Percentiles rank a stretch among this genome's conserved stretches.
Conservation (phyloP, 2,329 filamentous ascomycete species). For the Sclerotiophoma versabilis region DNA sequence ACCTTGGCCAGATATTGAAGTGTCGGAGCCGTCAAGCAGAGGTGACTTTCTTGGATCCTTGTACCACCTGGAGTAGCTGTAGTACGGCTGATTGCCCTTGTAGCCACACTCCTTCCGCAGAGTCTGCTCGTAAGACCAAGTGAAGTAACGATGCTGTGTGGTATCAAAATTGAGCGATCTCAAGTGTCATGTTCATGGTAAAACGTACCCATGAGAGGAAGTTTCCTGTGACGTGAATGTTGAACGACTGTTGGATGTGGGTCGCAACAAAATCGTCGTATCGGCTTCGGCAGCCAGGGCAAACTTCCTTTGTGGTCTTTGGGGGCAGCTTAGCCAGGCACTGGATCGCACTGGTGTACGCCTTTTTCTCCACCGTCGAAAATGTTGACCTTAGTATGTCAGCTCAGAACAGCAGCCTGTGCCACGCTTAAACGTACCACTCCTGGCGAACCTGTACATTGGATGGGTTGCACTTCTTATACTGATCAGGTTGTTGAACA, state of each 20-base stretch:
- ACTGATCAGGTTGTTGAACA: constrained; percentile 25
- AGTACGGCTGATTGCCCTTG: constrained; percentile 52
- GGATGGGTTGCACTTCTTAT: constrained; percentile 45
- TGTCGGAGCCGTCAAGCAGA: constrained; percentile 64
- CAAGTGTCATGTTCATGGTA: constrained; percentile 14
- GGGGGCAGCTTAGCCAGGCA: constrained; percentile 40
- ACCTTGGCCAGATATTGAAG: constrained; percentile 58
- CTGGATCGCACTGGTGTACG: constrained; percentile 48
- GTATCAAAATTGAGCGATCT: not conserved
- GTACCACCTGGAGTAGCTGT: constrained; percentile 63
- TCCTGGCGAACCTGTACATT: constrained; percentile 53
- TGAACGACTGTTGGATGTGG: constrained; percentile 47
- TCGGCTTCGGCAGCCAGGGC: constrained; percentile 43
- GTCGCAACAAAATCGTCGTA: constrained; percentile 49
- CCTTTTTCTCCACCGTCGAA: constrained; percentile 35
- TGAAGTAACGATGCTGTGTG: constrained; percentile 3
- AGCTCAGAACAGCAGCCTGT: not conserved
- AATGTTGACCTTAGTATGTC: constrained; percentile 8
- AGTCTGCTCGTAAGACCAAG: constrained; percentile 49
- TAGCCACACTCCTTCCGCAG: constrained; percentile 54
- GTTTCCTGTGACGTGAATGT: constrained; percentile 46
- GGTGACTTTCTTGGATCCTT: constrained; percentile 57
- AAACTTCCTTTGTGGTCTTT: constrained; percentile 27
- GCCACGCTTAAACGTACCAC: constrained; percentile 43
- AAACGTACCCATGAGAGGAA: constrained; percentile 48